These are phyloP conservation scores for Fraxinus americana DNA, from an alignment of 257 asterid species.

Conservation along the genomic window DNA sequence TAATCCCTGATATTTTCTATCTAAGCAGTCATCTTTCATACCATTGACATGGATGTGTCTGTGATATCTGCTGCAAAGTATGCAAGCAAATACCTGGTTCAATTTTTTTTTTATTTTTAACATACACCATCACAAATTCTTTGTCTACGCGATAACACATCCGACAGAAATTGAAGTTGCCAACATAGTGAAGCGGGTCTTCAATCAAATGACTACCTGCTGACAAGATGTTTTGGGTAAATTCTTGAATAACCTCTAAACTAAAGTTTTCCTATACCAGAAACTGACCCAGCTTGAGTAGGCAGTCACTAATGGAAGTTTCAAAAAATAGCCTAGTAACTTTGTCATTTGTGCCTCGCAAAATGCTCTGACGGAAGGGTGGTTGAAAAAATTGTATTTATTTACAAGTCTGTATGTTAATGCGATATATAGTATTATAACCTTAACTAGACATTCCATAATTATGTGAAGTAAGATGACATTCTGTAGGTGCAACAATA, in stretches of 20 bases:
- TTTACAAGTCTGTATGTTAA: not conserved
- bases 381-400: not conserved
- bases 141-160: not conserved
- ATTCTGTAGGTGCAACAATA: too few species aligned
- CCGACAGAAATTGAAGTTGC: not conserved
- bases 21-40: not conserved
- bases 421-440: not conserved
- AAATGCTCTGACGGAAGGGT: not conserved
- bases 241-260: not conserved
- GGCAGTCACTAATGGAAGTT: not conserved
- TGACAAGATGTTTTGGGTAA: not conserved
- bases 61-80: not conserved
- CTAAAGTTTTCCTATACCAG: not conserved
- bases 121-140: not conserved
- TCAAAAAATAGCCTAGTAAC: not conserved
- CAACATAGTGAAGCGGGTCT: not conserved
- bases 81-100: not conserved
- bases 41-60: not conserved
- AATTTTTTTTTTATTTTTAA: too few species aligned
- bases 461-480: too few species aligned
- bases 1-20: not conserved
- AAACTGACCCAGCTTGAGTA: not conserved
- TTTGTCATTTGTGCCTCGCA: not conserved
- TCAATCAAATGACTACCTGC: not conserved
- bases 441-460: too few species aligned